These are phyloP conservation scores for Coemansia nantahalensis DNA, from an alignment of 192 early-diverging fungal genomes.

Conservation along the genomic window DNA sequence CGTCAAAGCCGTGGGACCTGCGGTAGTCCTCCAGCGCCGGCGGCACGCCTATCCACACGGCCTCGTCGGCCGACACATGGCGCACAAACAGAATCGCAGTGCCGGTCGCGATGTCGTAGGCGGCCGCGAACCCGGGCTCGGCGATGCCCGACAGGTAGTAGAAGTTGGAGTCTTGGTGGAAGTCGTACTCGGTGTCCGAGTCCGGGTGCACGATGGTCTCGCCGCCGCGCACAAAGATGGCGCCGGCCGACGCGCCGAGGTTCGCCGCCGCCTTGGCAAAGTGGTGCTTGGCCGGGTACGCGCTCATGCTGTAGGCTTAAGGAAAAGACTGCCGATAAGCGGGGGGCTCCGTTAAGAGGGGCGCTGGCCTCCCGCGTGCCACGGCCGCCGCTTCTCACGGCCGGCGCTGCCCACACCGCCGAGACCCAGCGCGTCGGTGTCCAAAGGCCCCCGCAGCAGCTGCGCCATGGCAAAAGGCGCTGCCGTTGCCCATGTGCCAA, in stretches of 20 bases:
- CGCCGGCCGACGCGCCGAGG: conserved; percentile 56
- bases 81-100: conserved; percentile 68
- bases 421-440: not conserved
- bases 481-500: no score
- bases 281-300: conserved; percentile 66
- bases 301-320: not conserved
- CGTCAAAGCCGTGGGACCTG: conserved; percentile 65
- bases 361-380: no score
- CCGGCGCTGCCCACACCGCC: not conserved
- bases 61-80: conserved; percentile 60
- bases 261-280: conserved; percentile 58
- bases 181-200: conserved; percentile 78
- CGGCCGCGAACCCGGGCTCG: conserved; percentile 69
- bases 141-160: conserved; percentile 79
- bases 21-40: conserved; percentile 56
- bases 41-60: conserved; percentile 80
- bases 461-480: no score
- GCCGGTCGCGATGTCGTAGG: conserved; percentile 63
- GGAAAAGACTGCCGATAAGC: no score
- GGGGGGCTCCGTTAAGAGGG: no score
- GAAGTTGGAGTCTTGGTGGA: conserved; percentile 87
- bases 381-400: no score
- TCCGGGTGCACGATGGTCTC: conserved; percentile 58
- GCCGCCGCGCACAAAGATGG: conserved; percentile 61
- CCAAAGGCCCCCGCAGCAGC: no score